Evolutionary conservation across 495 filamentous ascomycete genomes (phyloP), one percentile per base, ranked within the genome.

Genomic region (Hapsidospora chrysogenum): DNA sequence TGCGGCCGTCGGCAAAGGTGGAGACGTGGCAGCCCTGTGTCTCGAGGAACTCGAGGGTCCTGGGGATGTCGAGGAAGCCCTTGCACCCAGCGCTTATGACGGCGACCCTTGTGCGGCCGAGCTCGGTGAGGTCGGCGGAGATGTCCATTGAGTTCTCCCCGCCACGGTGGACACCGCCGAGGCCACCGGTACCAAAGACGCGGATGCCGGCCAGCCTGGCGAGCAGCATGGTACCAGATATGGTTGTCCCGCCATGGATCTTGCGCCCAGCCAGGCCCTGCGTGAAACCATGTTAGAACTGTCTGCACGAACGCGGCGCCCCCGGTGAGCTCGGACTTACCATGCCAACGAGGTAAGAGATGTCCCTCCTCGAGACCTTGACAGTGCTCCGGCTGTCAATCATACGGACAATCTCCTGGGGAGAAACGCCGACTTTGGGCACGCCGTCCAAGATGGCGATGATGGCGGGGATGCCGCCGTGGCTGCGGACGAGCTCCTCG

Each of bases 21-120:
- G 73, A 74, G 4, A 93, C 85, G 31, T 74, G 64, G 19, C 80
- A 85, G 4, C 89, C 89, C 51, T 93, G 80, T 0, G 89, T 97
- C 54, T 97, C 89, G 13, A 97, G 69, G 44, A 81, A 93, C 58
- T 97, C 89, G 2, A 97, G 64, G 2, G 89, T 97, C 36, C 79
- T 65, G 5, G 80, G 78, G 40, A 95, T 79, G 48, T 97, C 89
- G 8, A 97, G 59, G 52, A 97, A 97, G 45, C 89, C 85, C 58
- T 97, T 97, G 47, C 84, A 87, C 3, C 89, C 89, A 36, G 79
- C 81, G 51, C 78, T 80, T 18, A 96, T 65, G 7, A 97, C 86
- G 17, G 86, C 76, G 28, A 97, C 75, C 8, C 81, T 69, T 3
- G 89, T 97, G 19, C 85, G 68, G n/a, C 87, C 85, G 20, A 97